phyloP scores from a whole-genome alignment of 192 early-diverging fungal species.

The Lobosporangium transversale region DNA sequence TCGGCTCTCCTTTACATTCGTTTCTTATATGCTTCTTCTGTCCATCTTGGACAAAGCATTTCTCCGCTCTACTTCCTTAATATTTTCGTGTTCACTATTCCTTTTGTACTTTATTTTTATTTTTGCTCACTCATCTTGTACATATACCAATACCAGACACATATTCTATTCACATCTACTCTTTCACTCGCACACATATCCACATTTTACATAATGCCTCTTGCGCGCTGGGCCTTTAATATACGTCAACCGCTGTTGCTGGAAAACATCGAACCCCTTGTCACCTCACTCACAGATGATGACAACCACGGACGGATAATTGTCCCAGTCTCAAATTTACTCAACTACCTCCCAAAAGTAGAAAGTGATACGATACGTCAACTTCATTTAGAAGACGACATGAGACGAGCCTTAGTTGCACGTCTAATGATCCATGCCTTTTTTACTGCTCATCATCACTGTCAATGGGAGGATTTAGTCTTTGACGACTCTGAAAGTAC shows the following conservation, averaged over 20 bases:
- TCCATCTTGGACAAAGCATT: background rate
- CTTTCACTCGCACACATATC: no score
- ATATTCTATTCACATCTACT: no score
- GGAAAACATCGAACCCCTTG: slow-evolving; percentile 39
- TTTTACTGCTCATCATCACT: slow-evolving; percentile 32
- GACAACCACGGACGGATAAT: slow-evolving; percentile 10
- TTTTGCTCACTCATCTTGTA: background rate
- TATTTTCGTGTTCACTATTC: background rate
- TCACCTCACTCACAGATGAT: slow-evolving; percentile 34
- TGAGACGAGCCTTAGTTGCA: slow-evolving; percentile 36
- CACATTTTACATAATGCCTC: slow-evolving; percentile 18
- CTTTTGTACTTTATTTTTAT: background rate
- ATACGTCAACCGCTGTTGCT: slow-evolving; percentile 44
- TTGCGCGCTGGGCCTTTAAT: slow-evolving; percentile 50
- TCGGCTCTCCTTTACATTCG: background rate
- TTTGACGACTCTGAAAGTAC: slow-evolving; percentile 25
- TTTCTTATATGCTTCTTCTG: background rate
- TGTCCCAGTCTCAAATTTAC: slow-evolving; percentile 42
- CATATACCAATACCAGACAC: no score
- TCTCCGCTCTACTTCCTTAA: no score
- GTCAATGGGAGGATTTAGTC: slow-evolving; percentile 35
- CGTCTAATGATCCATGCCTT: slow-evolving; percentile 43
- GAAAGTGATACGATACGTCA: slow-evolving; percentile 27
- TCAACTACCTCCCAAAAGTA: slow-evolving; percentile 38
- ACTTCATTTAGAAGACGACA: slow-evolving; percentile 33